Evolutionary conservation across 352 stramenopile species (phyloP).

Genomic region (Pythium plurisporium): DNA sequence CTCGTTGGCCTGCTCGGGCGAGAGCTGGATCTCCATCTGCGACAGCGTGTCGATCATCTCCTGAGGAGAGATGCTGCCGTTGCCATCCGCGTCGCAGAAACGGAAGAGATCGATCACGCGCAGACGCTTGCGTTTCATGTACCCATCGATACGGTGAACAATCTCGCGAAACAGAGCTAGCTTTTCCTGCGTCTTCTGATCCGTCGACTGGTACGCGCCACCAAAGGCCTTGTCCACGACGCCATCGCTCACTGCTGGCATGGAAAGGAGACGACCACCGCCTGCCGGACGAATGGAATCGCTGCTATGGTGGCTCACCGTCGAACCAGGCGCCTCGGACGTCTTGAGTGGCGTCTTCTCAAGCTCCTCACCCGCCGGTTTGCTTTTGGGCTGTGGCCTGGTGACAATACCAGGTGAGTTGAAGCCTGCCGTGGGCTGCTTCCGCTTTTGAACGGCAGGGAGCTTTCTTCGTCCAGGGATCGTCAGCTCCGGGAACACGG

Average conservation of each 20-base stretch:
- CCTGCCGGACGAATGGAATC: not conserved
- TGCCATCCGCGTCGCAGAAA: slow-evolving; percentile 79
- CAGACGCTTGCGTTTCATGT: slow-evolving; percentile 82
- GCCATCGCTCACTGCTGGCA: slow-evolving; percentile 3
- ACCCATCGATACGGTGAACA: slow-evolving; percentile 73
- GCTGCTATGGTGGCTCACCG: slow-evolving; percentile 1
- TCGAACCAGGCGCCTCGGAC: not conserved
- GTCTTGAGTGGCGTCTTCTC: not conserved
- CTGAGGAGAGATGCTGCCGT: slow-evolving; percentile 68
- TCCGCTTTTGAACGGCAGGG: slow-evolving; percentile 29
- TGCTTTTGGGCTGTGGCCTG: slow-evolving; percentile 12
- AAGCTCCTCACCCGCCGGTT: not conserved
- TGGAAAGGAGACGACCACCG: not conserved
- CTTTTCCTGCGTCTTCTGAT: slow-evolving; percentile 65
- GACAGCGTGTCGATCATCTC: slow-evolving; percentile 83
- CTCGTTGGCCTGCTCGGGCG: slow-evolving; percentile 49
- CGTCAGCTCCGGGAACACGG: slow-evolving; percentile 48
- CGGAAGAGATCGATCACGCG: slow-evolving; percentile 83
- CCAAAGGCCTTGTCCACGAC: slow-evolving; percentile 40
- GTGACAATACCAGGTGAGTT: not conserved
- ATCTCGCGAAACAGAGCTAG: slow-evolving; percentile 68
- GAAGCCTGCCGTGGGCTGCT: slow-evolving; percentile 25
- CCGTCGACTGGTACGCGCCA: slow-evolving; percentile 56
- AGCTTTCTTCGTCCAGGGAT: slow-evolving; percentile 38
- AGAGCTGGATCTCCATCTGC: slow-evolving; percentile 82